These are phyloP conservation scores for Penicillium antarcticum DNA, from an alignment of 495 filamentous ascomycete genomes.

Conservation along the genomic window DNA sequence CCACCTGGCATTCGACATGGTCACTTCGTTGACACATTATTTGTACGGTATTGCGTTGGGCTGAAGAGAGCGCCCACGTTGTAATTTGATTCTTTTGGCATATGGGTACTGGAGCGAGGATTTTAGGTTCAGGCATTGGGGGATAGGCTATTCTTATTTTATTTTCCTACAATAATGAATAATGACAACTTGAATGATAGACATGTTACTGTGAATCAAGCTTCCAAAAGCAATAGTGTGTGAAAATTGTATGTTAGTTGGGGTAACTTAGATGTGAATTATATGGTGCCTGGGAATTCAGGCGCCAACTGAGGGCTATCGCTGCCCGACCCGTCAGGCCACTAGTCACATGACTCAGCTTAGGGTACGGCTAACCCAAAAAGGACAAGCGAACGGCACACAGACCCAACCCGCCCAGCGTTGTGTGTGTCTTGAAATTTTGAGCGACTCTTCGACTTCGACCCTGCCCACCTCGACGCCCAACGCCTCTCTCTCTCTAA, in stretches of 20 bases:
- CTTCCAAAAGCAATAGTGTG: background rate
- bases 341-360: slow-evolving; percentile 20
- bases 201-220: background rate
- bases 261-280: background rate
- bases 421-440: slow-evolving; percentile 42
- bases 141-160: slow-evolving; percentile 5
- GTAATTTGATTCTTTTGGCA: slow-evolving; percentile 19
- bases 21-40: slow-evolving; percentile 84
- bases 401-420: slow-evolving; percentile 30
- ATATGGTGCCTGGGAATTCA: background rate
- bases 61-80: slow-evolving; percentile 52
- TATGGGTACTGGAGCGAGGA: background rate
- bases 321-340: background rate
- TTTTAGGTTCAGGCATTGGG: slow-evolving; percentile 1
- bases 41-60: slow-evolving; percentile 68
- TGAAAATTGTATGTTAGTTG: too few relatives aligned
- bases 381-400: slow-evolving; percentile 44
- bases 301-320: background rate
- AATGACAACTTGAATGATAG: slow-evolving; percentile 12
- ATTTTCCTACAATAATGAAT: slow-evolving; percentile 13
- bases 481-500: slow-evolving; percentile 34
- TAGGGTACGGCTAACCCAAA: slow-evolving; percentile 47
- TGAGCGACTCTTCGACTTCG: slow-evolving; percentile 37
- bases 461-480: slow-evolving; percentile 37
- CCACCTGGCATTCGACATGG: slow-evolving; percentile 85